These are phyloP conservation scores for Phylloporus arenicola DNA, from an alignment of 768 basidiomycete genomes.

Conservation along the genomic window DNA sequence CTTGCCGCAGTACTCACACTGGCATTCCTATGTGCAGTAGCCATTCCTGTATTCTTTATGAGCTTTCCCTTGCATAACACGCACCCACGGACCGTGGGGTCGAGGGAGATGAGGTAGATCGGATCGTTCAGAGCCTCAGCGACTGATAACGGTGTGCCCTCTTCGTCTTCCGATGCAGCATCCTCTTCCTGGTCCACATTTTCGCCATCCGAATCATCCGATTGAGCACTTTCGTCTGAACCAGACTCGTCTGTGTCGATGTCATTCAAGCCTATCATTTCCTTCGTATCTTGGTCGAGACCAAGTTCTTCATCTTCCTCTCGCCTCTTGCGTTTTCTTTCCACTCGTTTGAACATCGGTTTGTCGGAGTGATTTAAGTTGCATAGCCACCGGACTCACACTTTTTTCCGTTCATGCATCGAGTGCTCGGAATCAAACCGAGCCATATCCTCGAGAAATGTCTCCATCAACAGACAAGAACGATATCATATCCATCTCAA, in stretches of 20 bases:
- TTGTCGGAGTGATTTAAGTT: neutral
- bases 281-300: slow-evolving; percentile 58
- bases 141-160: slow-evolving; percentile 45
- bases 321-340: slow-evolving; percentile 55
- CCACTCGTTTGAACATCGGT: slow-evolving; percentile 74
- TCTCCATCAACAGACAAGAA: neutral
- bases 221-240: slow-evolving; percentile 36
- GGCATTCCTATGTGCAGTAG: slow-evolving; percentile 52
- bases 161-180: slow-evolving; percentile 22
- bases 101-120: slow-evolving; percentile 51
- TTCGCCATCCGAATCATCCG: slow-evolving; percentile 21
- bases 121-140: slow-evolving; percentile 59
- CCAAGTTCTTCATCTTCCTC: slow-evolving; percentile 63
- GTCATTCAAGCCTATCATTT: slow-evolving; percentile 61
- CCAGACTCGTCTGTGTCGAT: slow-evolving; percentile 70
- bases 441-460: slow-evolving; percentile 10
- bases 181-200: slow-evolving; percentile 22
- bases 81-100: slow-evolving; percentile 55
- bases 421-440: slow-evolving; percentile 13
- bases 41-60: slow-evolving; percentile 57
- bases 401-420: slow-evolving; percentile 31
- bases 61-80: slow-evolving; percentile 67
- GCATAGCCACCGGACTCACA: slow-evolving; percentile 22
- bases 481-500: neutral
- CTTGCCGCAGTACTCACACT: slow-evolving; percentile 45